A percentile compares a stretch with the other conserved stretches of the same genome.
Conservation (phyloP, 2,329 filamentous ascomycete species). For the Monosporascus sp. region DNA sequence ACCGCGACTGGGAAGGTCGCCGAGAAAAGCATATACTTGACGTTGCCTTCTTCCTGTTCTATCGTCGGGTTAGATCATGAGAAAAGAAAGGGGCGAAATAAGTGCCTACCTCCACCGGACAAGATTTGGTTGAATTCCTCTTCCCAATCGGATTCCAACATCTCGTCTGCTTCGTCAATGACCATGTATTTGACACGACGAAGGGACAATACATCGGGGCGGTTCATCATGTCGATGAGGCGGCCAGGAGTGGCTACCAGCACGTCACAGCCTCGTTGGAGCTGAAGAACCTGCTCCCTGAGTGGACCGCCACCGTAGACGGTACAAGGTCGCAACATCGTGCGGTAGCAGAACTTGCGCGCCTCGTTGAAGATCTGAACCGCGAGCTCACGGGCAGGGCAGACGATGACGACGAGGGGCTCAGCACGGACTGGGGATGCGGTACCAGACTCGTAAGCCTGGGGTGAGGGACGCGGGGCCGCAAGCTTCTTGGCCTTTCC, state of each 20-base stretch:
- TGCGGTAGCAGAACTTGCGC: conserved; percentile 87
- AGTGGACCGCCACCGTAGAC: conserved; percentile 78
- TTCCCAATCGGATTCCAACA: conserved; percentile 76
- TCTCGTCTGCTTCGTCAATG: conserved; percentile 93
- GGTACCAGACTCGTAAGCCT: conserved; percentile 44
- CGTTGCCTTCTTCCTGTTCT: conserved; percentile 69
- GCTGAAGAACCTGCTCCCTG: conserved; percentile 63
- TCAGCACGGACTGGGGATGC: conserved; percentile 62
- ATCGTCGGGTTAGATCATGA: conserved; percentile 26
- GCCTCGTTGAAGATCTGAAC: conserved; percentile 95
- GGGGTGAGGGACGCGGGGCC: conserved; percentile 66
- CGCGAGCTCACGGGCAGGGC: conserved; percentile 82
- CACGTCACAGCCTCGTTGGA: conserved; percentile 82
- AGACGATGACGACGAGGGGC: conserved; percentile 80
- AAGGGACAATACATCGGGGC: conserved; percentile 63
- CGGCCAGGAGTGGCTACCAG: conserved; percentile 86
- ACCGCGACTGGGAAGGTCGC: conserved; percentile 85
- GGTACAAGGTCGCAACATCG: conserved; percentile 88
- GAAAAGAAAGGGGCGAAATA: neutral
- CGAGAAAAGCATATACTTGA: conserved; percentile 79
- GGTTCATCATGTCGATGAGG: conserved; percentile 75
- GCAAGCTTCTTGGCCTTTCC: conserved; percentile 88
- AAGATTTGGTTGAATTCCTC: conserved; percentile 72
- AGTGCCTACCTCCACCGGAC: conserved; percentile 66
- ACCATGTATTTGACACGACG: conserved; percentile 74